Evolutionary conservation across 148 eudicot genomes (phyloP).

Genomic region (Vaccinium vitisidaea): DNA sequence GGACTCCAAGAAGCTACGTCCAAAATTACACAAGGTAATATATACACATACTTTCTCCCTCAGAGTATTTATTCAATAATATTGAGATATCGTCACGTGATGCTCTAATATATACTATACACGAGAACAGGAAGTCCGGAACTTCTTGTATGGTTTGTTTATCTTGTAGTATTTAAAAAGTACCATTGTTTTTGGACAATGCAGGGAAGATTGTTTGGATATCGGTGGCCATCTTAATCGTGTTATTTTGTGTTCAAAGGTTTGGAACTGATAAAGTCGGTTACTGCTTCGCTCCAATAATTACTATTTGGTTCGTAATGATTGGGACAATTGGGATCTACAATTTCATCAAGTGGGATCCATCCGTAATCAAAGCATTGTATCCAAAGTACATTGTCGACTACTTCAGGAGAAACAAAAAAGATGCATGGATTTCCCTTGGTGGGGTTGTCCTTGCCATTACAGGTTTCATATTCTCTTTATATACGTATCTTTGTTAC

Average conservation of each 20-base stretch:
- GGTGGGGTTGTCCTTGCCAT: constrained; percentile 32
- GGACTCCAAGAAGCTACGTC: constrained; percentile 22
- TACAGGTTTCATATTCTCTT: constrained; percentile 19
- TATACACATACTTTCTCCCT: not conserved
- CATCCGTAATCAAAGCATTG: constrained; percentile 26
- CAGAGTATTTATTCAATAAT: too few species aligned
- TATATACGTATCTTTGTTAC: too few species aligned
- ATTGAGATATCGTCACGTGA: too few species aligned
- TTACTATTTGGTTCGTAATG: constrained; percentile 28
- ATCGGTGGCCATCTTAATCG: not conserved
- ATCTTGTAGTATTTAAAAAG: too few species aligned
- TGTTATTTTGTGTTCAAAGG: not conserved
- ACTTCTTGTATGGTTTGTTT: too few species aligned
- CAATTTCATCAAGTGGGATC: constrained; percentile 24
- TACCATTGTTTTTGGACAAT: not conserved
- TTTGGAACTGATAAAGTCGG: constrained; percentile 2
- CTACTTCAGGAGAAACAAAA: constrained; percentile 30
- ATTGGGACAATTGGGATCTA: constrained; percentile 28
- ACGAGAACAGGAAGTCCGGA: too few species aligned
- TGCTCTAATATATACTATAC: too few species aligned
- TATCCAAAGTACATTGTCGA: constrained; percentile 29
- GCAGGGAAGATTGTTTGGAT: not conserved
- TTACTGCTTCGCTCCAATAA: constrained; percentile 32
- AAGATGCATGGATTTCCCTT: constrained; percentile 34
- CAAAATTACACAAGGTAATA: constrained; percentile 18